phyloP scores from a whole-genome alignment of 257 asterid species.

The Solanum appendiculatum region DNA sequence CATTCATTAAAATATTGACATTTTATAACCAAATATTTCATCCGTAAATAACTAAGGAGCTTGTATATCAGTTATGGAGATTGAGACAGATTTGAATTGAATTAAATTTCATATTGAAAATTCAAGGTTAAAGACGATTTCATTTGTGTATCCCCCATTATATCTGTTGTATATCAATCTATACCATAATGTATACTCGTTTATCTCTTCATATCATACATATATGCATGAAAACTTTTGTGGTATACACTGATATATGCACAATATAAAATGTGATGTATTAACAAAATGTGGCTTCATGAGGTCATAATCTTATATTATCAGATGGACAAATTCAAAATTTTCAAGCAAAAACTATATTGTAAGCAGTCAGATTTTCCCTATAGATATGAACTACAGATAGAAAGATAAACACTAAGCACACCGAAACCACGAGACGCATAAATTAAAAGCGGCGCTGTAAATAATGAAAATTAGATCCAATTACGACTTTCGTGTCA shows the following conservation, averaged over 20 bases:
- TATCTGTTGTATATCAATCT: neutral
- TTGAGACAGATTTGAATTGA: too few species aligned
- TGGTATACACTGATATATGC: neutral
- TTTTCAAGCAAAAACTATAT: neutral
- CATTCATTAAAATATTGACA: neutral
- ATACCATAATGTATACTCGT: neutral
- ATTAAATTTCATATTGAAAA: too few species aligned
- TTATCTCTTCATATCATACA: neutral
- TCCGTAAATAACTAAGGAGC: neutral
- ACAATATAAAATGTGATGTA: neutral
- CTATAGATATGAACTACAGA: neutral
- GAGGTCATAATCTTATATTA: neutral
- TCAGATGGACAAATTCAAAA: neutral
- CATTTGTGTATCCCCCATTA: too few species aligned
- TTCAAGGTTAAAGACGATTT: neutral
- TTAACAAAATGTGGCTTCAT: neutral
- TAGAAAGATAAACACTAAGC: neutral
- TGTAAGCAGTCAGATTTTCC: neutral
- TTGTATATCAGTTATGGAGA: neutral
- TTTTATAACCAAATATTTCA: too few species aligned
- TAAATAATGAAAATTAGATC: neutral
- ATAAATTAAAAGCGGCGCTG: neutral
- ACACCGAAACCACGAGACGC: neutral
- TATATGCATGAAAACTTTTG: neutral
- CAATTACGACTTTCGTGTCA: neutral